phyloP scores from a whole-genome alignment of 495 filamentous ascomycete species.

The Hypoxylon perforatum region DNA sequence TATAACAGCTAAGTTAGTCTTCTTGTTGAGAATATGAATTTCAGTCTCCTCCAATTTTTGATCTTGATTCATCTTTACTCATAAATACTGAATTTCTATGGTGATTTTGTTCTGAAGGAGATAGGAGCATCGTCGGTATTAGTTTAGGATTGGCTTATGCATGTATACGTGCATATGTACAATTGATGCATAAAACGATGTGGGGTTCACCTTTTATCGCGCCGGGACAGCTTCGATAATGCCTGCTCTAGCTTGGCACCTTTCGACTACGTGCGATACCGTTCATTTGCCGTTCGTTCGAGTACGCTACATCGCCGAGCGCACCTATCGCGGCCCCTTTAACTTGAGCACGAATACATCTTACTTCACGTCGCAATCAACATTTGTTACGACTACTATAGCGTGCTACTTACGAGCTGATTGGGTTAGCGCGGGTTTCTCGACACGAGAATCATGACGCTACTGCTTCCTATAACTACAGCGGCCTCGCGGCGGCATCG shows the following conservation, averaged over 20 bases:
- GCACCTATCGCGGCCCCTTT: too few relatives aligned
- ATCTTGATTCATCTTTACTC: too few relatives aligned
- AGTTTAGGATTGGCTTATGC: neutral
- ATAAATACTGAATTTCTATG: too few relatives aligned
- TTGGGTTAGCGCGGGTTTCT: slow-evolving; percentile 14
- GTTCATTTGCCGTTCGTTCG: neutral
- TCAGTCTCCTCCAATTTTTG: too few relatives aligned
- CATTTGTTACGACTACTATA: neutral
- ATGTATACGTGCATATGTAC: neutral
- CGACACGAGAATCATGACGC: slow-evolving; percentile 41
- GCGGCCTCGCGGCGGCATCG: slow-evolving; percentile 39
- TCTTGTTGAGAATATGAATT: too few relatives aligned
- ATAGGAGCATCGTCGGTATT: too few relatives aligned
- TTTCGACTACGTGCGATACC: too few relatives aligned
- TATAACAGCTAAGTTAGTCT: too few relatives aligned
- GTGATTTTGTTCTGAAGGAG: too few relatives aligned
- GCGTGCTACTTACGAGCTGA: slow-evolving; percentile 19
- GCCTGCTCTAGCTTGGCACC: too few relatives aligned
- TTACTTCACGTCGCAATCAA: slow-evolving; percentile 10
- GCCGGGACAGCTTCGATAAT: neutral
- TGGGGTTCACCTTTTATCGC: neutral
- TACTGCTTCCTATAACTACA: slow-evolving; percentile 29
- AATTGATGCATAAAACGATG: neutral
- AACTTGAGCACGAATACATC: neutral
- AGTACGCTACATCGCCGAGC: neutral